Base-by-base conservation (phyloP, 371 early-diverging fungal genomes). In the Apophysomyces ossiformis region DNA sequence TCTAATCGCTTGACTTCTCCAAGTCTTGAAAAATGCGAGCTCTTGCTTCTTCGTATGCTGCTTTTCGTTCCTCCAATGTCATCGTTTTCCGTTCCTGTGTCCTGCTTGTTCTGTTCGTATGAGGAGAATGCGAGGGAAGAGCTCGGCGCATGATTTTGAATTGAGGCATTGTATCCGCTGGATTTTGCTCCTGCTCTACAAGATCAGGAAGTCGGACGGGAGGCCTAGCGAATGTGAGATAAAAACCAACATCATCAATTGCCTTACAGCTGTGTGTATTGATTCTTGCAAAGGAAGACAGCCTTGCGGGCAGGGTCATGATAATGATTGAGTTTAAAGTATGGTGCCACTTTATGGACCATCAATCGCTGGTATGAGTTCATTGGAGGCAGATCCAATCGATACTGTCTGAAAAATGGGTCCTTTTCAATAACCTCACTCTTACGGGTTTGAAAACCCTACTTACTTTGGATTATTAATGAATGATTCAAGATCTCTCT, bases 281-380 rank as follows among this genome's bases (percentile, higher is more conserved):
- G 56, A 80, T 71, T 78, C 67, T 79, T 86, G 63, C 69, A 79
- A 8, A 86, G 38, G 7, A 86, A 65, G 16, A 88, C 85, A 9
- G 77, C 77, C 44, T 74, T 76, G 36, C 82, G 75, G 38, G 63
- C 43, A n/a, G 70, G 64, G 59, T 88, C 85, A 5, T 82, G 77
- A 4, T 74, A 64, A 64, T 87, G 87, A 9, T 67, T 74, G 54
- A 88, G 63, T 61, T 81, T 82, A 66, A 81, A 89, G 66, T 85
- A 82, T 12, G 78, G 74, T 39, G 86, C 89, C 3, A 87, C 77
- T 8, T 83, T 74, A 65, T 89, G 89, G 41, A 85, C 72, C 15
- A 89, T 73, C 68, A 88, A 74, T 8, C 90, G 81, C 61, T 88
- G 85, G 62, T 88, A 89, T 1, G 85, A 83, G 68, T 89, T 89